A percentile compares a stretch with the other conserved stretches of the same genome.
These are phyloP conservation scores for Glomus cerebriforme DNA, from an alignment of 192 early-diverging fungal species.

Conservation along the genomic window DNA sequence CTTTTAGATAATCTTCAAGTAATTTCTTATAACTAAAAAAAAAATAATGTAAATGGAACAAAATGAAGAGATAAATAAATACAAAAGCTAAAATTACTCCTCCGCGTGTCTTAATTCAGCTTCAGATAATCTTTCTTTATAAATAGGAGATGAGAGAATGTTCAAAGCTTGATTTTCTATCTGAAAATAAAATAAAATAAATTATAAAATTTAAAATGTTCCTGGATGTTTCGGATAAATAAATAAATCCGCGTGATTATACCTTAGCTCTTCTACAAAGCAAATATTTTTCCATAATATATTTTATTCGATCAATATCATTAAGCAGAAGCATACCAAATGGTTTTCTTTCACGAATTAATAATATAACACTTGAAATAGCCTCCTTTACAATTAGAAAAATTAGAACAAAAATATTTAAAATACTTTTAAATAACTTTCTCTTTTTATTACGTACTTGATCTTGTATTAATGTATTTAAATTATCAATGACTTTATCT, in stretches of 20 bases:
- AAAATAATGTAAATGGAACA: background rate
- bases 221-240: background rate
- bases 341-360: background rate
- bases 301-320: background rate
- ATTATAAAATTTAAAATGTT: no score
- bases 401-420: no score
- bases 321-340: background rate
- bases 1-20: background rate
- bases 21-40: background rate
- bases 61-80: background rate
- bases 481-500: background rate
- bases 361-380: background rate
- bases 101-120: background rate
- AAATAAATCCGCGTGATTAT: background rate
- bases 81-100: background rate
- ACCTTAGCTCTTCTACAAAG: background rate
- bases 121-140: background rate
- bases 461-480: background rate
- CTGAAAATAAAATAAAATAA: background rate
- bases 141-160: background rate
- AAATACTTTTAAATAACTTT: no score
- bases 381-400: background rate
- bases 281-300: background rate
- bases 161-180: background rate
- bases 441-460: background rate